Percentiles rank a stretch among this genome's conserved stretches.
Evolutionary conservation across 805 yeast species (phyloP).

Genomic region (Torulaspora indica): DNA sequence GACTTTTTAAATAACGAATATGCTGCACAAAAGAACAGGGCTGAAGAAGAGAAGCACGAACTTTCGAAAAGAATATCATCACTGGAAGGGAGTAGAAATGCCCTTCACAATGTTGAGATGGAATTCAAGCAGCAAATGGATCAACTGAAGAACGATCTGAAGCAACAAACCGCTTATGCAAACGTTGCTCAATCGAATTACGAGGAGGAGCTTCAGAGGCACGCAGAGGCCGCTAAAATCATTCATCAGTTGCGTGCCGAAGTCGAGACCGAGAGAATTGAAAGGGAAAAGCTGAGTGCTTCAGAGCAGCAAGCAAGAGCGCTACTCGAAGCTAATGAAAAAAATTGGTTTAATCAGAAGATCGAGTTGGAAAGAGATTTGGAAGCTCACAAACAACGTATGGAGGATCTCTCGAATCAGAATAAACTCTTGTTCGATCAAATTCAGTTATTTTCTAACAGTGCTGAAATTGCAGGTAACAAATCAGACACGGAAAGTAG

Average conservation of each 20-base stretch:
- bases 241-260: conserved; percentile 41
- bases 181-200: conserved; percentile 50
- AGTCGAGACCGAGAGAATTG: conserved; percentile 29
- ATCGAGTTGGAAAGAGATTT: conserved; percentile 45
- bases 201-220: conserved; percentile 51
- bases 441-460: conserved; percentile 43
- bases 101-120: conserved; percentile 16
- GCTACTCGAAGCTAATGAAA: conserved; percentile 37
- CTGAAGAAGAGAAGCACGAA: conserved; percentile 27
- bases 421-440: conserved; percentile 65
- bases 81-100: conserved; percentile 29
- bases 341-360: conserved; percentile 46
- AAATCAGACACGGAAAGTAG: conserved; percentile 35
- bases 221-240: conserved; percentile 46
- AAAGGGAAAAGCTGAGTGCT: conserved; percentile 24
- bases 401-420: conserved; percentile 59
- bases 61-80: conserved; percentile 28
- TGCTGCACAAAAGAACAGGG: conserved; percentile 24
- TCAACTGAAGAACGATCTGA: conserved; percentile 37
- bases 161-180: conserved; percentile 45
- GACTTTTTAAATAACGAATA: conserved; percentile 34
- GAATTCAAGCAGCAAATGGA: conserved; percentile 33
- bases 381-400: conserved; percentile 40
- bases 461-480: conserved; percentile 3
- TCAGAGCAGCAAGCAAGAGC: conserved; percentile 34